phyloP scores from a whole-genome alignment of 1,284 basidiomycete species.

The Rhodotorula sp. region DNA sequence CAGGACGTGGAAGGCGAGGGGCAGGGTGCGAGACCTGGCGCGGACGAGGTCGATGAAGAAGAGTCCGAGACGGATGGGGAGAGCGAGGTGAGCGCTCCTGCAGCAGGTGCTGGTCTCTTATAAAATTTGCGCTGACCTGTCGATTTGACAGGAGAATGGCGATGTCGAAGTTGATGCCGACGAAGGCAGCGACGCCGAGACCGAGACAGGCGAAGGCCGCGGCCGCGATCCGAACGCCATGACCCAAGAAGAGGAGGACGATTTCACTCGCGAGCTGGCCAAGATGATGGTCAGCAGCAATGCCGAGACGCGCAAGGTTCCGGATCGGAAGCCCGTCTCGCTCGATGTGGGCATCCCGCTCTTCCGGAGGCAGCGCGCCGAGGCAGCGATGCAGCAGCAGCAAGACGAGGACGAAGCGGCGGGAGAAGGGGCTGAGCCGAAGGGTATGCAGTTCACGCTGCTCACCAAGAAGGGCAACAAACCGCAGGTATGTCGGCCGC shows the following conservation, averaged over 20 bases:
- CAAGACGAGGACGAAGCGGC: slow-evolving; percentile 45
- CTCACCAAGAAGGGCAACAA: slow-evolving; percentile 92
- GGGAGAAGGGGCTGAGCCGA: slow-evolving; percentile 42
- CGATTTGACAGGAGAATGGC: slow-evolving; percentile 6
- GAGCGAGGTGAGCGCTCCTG: slow-evolving; percentile 19
- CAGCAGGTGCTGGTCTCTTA: background rate
- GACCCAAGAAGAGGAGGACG: slow-evolving; percentile 78
- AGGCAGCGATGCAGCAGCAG: slow-evolving; percentile 57
- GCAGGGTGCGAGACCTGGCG: slow-evolving; percentile 47
- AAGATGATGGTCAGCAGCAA: slow-evolving; percentile 80
- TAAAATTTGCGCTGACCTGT: background rate
- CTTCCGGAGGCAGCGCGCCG: slow-evolving; percentile 53
- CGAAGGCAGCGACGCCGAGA: slow-evolving; percentile 52
- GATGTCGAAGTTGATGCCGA: slow-evolving; percentile 57
- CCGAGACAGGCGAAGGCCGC: slow-evolving; percentile 52
- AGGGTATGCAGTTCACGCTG: slow-evolving; percentile 86
- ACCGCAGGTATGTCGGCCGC: slow-evolving; percentile 65
- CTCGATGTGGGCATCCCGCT: slow-evolving; percentile 40
- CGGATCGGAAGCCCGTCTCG: slow-evolving; percentile 35
- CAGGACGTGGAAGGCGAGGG: slow-evolving; percentile 25
- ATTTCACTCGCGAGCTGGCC: slow-evolving; percentile 92
- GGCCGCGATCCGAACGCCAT: slow-evolving; percentile 52
- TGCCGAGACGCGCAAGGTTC: slow-evolving; percentile 76
- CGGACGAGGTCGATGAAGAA: slow-evolving; percentile 65
- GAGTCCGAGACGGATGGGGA: slow-evolving; percentile 30